These are phyloP conservation scores for Lotus japonicus DNA, from an alignment of 306 rosid genomes.

Conservation along the genomic window DNA sequence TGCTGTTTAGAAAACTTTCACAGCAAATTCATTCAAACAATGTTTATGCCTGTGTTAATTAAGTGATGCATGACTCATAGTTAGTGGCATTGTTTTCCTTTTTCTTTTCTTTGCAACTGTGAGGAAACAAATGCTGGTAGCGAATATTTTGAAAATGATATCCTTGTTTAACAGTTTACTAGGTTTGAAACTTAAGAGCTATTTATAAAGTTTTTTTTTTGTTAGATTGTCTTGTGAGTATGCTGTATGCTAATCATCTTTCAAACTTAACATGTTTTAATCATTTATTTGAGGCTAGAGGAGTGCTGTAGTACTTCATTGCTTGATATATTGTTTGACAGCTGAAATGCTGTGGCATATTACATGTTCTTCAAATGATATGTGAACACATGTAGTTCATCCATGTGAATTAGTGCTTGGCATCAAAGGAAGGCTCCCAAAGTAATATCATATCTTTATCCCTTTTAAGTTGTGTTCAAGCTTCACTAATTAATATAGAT, in stretches of 20 bases:
- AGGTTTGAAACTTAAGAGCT: not conserved
- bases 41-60: not conserved
- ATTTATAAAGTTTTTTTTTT: not conserved
- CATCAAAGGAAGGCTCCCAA: not conserved
- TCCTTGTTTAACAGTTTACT: not conserved
- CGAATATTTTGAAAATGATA: conserved; percentile 5
- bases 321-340: not conserved
- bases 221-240: not conserved
- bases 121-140: not conserved
- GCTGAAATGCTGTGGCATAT: not conserved
- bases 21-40: not conserved
- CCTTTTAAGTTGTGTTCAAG: not conserved
- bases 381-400: not conserved
- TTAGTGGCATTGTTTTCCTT: not conserved
- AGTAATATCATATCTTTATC: not conserved
- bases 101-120: not conserved
- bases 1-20: not conserved
- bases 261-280: not conserved
- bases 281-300: not conserved
- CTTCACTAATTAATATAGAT: not conserved
- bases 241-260: not conserved
- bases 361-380: not conserved
- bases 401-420: not conserved
- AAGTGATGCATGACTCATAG: not conserved
- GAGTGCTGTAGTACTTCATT: not conserved